Evolutionary conservation across 345 rosid genomes (phyloP), one percentile per base, ranked within the genome.

Genomic region (Gossypium ekmanianum): DNA sequence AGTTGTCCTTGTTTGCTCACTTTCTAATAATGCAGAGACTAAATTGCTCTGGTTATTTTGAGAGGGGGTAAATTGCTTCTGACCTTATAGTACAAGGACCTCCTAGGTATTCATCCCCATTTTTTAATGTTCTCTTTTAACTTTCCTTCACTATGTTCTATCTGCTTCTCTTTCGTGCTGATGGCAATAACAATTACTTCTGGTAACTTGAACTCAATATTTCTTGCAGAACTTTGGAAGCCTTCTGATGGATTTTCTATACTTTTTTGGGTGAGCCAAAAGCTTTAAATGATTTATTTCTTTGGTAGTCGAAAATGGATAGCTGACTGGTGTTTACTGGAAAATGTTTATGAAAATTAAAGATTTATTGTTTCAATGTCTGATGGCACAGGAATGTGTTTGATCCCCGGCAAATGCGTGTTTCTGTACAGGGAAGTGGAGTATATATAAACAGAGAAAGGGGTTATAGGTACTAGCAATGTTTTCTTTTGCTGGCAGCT

Each of bases 401-500:
- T 86, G 98, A 94, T 86, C 98, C 98, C 83, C 98, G 98, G 68
- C 95, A 88, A 81, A 92, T 94, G 89, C 94, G 97, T 68, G 85
- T 92, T 74, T 92, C 97, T 68, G 98, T 94, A 82, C 94, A 86
- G 78, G 98, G 98, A 79, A 87, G 88, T 85, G 98, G 98, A 66
- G 57, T 92, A 58, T 94, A 94, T 81, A 84, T 92, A 66, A 90
- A 87, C 61, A 88, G 97, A 75, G 98, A 91, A 82, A 92, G 95
- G 85, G 98, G 98, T 78, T 80, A 80, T 75, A 94, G 98, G 98
- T 94, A 87, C 85, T 75, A 63, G 63, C 54, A 57, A 68, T 27
- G 59, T 61, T 72, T 20, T 54, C 41, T 58, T 62, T 56, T 73
- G 63, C 71, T 54, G 58, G 12, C 27, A 69, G 41, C 26, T 68